Evolutionary conservation across 805 yeast species (phyloP).

Genomic region (Ogataea chonburiensis): DNA sequence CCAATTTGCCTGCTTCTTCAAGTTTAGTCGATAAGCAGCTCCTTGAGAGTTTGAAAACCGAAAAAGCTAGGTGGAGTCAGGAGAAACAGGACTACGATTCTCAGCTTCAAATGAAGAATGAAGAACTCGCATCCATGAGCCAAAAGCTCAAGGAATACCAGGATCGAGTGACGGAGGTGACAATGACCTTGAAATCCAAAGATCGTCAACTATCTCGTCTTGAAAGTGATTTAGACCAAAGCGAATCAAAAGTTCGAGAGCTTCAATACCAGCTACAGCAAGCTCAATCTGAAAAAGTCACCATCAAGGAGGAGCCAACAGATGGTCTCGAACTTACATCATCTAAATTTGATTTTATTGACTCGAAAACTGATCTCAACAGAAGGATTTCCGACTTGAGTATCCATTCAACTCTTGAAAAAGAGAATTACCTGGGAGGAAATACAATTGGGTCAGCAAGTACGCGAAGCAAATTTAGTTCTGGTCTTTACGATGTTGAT

Average conservation of each 20-base stretch:
- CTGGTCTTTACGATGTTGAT: conserved; percentile 37
- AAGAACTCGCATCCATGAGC: conserved; percentile 36
- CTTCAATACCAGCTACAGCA: conserved; percentile 24
- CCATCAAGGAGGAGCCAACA: conserved; percentile 16
- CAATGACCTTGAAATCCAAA: conserved; percentile 57
- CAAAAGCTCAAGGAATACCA: conserved; percentile 41
- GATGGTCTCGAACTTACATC: conserved; percentile 10
- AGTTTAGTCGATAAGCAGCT: conserved; percentile 41
- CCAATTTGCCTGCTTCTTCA: conserved; percentile 18
- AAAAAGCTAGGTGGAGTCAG: conserved; percentile 49
- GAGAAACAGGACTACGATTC: conserved; percentile 32
- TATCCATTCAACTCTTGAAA: conserved; percentile 26
- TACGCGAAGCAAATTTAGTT: conserved; percentile 20
- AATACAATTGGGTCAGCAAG: conserved; percentile 11
- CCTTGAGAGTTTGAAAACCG: conserved; percentile 49
- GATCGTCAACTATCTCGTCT: conserved; percentile 66
- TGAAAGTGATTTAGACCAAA: conserved; percentile 59
- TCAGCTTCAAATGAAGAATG: conserved; percentile 28
- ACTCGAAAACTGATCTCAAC: conserved; percentile 28
- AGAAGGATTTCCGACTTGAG: conserved; percentile 36
- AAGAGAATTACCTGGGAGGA: conserved; percentile 26
- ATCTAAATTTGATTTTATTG: conserved; percentile 4
- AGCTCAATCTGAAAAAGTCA: conserved; percentile 13
- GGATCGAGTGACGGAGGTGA: conserved; percentile 51
- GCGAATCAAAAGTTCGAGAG: conserved; percentile 42